These are phyloP conservation scores for Metschnikowia henanensis DNA, from an alignment of 805 yeast genomes.

Conservation along the genomic window DNA sequence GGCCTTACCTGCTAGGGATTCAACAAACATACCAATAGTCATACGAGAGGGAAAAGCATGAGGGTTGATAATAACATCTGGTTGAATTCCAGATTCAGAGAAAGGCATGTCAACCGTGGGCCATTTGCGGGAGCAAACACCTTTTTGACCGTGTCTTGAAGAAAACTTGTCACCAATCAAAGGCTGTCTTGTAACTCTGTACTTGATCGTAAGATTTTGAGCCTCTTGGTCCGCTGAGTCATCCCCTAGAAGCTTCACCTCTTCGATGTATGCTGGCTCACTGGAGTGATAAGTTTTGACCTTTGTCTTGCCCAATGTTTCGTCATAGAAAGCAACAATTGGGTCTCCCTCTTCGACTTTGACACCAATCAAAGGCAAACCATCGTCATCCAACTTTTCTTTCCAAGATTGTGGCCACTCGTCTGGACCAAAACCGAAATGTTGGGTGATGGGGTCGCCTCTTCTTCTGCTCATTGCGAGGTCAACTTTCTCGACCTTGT, in stretches of 20 bases:
- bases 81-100: conserved; percentile 93
- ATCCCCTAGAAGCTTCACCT: conserved; percentile 89
- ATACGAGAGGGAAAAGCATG: conserved; percentile 99
- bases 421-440: conserved; percentile 91
- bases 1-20: conserved; percentile 97
- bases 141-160: conserved; percentile 97
- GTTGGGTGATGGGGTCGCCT: conserved; percentile 94
- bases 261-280: conserved; percentile 94
- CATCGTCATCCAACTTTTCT: conserved; percentile 85
- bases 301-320: conserved; percentile 85
- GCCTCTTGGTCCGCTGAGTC: conserved; percentile 74
- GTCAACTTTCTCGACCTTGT: conserved; percentile 92
- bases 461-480: conserved; percentile 72
- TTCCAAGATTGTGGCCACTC: conserved; percentile 93
- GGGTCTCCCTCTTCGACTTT: conserved; percentile 96
- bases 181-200: conserved; percentile 88
- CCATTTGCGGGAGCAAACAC: conserved; percentile 98
- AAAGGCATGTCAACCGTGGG: conserved; percentile 97
- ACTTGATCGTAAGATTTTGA: conserved; percentile 83
- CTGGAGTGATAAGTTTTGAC: conserved; percentile 90
- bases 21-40: conserved; percentile 99
- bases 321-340: conserved; percentile 89
- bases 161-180: conserved; percentile 97
- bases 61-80: conserved; percentile 96
- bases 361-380: conserved; percentile 87